A percentile compares a stretch with the other conserved stretches of the same genome.
These are phyloP conservation scores for Wallacemonas rigidus DNA, from an alignment of 208 protist genomes.

Conservation along the genomic window DNA sequence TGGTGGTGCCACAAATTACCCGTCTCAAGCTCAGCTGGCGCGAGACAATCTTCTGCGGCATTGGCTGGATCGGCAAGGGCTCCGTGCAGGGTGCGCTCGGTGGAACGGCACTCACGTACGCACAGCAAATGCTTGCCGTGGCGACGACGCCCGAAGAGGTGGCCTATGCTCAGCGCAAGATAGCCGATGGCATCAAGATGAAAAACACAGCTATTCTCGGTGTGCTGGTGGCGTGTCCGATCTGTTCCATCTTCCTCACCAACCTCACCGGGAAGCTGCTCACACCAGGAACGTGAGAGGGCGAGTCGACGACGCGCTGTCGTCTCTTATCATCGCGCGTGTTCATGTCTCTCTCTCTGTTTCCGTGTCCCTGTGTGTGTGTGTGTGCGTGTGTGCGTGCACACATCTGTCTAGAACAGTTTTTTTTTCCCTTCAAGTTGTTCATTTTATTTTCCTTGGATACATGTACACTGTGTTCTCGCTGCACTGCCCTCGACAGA, in stretches of 20 bases:
- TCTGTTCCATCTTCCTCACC: constrained; percentile 57
- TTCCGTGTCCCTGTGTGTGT: not conserved
- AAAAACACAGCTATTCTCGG: constrained; percentile 55
- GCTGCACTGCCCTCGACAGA: no score
- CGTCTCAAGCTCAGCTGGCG: constrained; percentile 40
- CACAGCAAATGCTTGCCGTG: constrained; percentile 21
- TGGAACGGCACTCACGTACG: constrained; percentile 30
- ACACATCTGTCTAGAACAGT: no score
- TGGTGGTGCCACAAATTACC: constrained; percentile 33
- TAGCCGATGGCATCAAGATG: constrained; percentile 38
- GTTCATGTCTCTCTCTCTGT: not conserved
- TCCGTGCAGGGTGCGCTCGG: constrained; percentile 51
- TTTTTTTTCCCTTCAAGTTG: not conserved
- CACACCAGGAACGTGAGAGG: constrained; percentile 28
- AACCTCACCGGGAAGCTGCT: constrained; percentile 42
- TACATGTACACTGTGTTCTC: no score
- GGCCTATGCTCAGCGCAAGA: constrained; percentile 18
- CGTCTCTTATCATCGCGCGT: not conserved
- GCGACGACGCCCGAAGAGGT: constrained; percentile 33
- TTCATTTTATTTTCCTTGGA: not conserved
- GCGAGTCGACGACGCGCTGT: not conserved
- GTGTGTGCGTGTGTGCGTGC: not conserved
- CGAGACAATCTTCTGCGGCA: constrained; percentile 53
- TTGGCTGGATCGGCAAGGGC: constrained; percentile 62
- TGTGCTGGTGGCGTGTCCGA: constrained; percentile 52